Base-by-base conservation (phyloP, 164 flowering plant genomes). In the Malania oleifera region DNA sequence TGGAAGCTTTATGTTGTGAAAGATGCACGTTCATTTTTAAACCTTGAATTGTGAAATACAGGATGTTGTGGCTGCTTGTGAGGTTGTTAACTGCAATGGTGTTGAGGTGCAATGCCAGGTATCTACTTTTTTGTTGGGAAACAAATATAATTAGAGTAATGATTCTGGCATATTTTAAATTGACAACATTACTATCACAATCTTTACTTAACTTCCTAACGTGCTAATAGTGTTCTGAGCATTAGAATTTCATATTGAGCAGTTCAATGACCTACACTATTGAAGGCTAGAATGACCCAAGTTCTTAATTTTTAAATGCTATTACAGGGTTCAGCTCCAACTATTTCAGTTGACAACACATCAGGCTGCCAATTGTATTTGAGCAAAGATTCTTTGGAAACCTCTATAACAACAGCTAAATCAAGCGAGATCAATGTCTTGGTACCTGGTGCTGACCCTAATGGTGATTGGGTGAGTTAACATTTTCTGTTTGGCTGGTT, bases 71-170 rank as follows among this genome's bases (percentile, higher is more conserved):
- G 99, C 97, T 48, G 99, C 97, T 63, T 95, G 80, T 77, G 99
- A 95, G 85, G 77, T 91, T 74, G 99, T 95, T 31, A 95, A 95
- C 59, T 95, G 96, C 82, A 91, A 76, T 59, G 70, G 85, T 17
- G 84, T 95, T 65, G 97, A 95, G 78, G 93, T 89, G 72, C 99
- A 95, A 65, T 95, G 97, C 46, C 96, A 91, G 97, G 99, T 91
- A 82, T 37, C 18, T 22, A 14, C 3, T 50, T 14, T 5, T 23
- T 43, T 10, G 5, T 43, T 10, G 43, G 14, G 22, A 17, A 17
- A 1, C 3, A 10, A 43, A 38, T 11, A 38, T 43, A n/a, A n/a
- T n/a, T n/a, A n/a, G n/a, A n/a, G n/a, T n/a, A n/a, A n/a, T n/a
- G n/a, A n/a, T n/a, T n/a, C n/a, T n/a, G n/a, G n/a, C n/a, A n/a